phyloP scores from a whole-genome alignment of 345 rosid genomes.

The Populus deltoides region DNA sequence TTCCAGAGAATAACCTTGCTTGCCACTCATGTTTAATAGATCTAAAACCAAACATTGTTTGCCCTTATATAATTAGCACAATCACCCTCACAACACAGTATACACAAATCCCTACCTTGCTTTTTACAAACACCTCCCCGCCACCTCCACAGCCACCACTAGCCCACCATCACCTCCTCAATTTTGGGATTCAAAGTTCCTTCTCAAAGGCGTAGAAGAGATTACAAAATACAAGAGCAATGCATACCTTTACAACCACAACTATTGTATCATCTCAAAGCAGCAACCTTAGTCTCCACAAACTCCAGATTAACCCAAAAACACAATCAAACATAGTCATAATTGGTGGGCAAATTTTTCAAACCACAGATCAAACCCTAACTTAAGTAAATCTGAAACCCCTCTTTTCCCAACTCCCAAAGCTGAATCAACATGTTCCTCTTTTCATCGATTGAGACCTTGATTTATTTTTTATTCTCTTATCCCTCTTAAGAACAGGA shows the following conservation, averaged over 20 bases:
- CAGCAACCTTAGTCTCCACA: neutral
- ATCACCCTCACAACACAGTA: no score
- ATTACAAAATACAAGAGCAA: neutral
- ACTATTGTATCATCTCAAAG: neutral
- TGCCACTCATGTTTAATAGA: no score
- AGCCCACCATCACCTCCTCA: neutral
- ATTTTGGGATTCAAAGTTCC: neutral
- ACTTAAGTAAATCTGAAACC: slow-evolving; percentile 59
- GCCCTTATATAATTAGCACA: no score
- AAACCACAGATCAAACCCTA: slow-evolving; percentile 74
- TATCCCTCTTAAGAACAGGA: slow-evolving; percentile 75
- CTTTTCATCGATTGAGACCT: slow-evolving; percentile 87
- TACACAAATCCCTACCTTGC: no score
- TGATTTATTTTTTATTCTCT: slow-evolving; percentile 60
- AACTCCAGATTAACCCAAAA: neutral
- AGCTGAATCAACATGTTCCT: slow-evolving; percentile 31
- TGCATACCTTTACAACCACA: slow-evolving; percentile 15
- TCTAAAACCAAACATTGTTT: no score
- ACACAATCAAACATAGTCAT: slow-evolving; percentile 25
- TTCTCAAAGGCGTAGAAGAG: no score
- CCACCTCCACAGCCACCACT: neutral
- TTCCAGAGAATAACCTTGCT: no score
- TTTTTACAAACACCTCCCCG: neutral
- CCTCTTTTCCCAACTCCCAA: slow-evolving; percentile 47
- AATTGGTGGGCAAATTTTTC: slow-evolving; percentile 60